Conservation (phyloP, 306 rosid genomes). For the Gastrolobium villosum region DNA sequence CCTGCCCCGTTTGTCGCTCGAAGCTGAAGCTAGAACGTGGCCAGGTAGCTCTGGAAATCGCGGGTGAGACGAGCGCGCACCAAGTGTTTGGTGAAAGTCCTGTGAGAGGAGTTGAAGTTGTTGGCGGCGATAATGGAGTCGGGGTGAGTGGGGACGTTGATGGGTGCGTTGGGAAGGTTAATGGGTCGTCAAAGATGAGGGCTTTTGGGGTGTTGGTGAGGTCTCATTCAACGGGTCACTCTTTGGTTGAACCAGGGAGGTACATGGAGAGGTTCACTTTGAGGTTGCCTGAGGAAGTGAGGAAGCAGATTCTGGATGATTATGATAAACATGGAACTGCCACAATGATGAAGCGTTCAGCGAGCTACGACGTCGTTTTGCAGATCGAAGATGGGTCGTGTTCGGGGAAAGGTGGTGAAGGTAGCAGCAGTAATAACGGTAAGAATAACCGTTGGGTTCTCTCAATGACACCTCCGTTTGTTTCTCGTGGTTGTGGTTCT, state of each 20-base stretch:
- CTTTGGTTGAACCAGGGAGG: constrained; percentile 47
- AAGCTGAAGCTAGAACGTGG: not conserved
- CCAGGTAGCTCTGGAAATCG: not conserved
- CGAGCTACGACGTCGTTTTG: constrained; percentile 55
- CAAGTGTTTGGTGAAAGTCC: constrained; percentile 12
- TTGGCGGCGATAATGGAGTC: not conserved
- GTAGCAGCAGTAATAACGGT: not conserved
- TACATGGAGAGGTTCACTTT: constrained; percentile 51
- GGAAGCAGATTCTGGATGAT: constrained; percentile 46
- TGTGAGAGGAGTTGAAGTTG: not conserved
- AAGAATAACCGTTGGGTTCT: not conserved
- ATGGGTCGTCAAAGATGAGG: not conserved
- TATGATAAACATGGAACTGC: not conserved
- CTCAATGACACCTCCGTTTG: constrained; percentile 4
- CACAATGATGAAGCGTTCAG: constrained; percentile 50
- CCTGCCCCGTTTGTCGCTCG: constrained; percentile 71
- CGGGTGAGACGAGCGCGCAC: not conserved
- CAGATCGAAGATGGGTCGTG: not conserved
- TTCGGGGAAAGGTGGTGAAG: constrained; percentile 13
- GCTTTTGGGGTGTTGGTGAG: constrained; percentile 36
- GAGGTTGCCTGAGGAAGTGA: constrained; percentile 54
- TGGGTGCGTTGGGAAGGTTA: constrained; percentile 19
- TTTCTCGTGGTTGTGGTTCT: not conserved
- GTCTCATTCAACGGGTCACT: constrained; percentile 74
- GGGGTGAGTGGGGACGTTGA: not conserved